Percentiles rank a stretch among this genome's conserved stretches.
phyloP scores from a whole-genome alignment of 2,329 filamentous ascomycete genomes.

The Coniochaeta sp. region DNA sequence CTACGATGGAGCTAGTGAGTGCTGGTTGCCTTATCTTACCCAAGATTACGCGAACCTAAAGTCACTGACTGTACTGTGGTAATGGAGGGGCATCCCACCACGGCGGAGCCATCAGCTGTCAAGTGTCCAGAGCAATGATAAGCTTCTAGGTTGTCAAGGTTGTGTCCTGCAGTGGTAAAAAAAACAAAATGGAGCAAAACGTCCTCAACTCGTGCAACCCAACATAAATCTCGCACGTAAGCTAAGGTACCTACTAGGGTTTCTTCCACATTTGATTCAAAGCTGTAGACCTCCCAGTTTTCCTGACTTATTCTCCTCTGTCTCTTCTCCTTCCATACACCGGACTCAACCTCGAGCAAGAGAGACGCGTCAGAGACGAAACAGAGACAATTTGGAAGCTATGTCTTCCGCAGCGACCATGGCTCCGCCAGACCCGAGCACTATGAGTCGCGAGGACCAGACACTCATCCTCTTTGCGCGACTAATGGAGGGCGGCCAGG shows the following conservation, averaged over 20 bases:
- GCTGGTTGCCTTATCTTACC: too few species aligned
- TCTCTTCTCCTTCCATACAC: not conserved
- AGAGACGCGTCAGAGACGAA: not conserved
- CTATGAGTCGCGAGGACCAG: constrained; percentile 46
- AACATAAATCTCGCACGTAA: not conserved
- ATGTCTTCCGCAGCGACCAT: not conserved
- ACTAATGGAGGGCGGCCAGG: constrained; percentile 83
- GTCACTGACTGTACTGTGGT: not conserved
- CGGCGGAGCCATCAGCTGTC: not conserved
- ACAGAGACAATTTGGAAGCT: not conserved
- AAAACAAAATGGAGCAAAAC: not conserved
- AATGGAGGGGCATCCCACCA: not conserved
- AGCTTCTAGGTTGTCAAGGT: not conserved
- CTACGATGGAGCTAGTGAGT: not conserved
- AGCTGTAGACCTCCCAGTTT: not conserved
- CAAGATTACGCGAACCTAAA: too few species aligned
- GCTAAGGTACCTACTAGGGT: too few species aligned
- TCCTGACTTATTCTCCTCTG: not conserved
- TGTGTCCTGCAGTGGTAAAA: not conserved
- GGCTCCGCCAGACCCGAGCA: constrained; percentile 1
- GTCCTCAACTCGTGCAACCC: not conserved
- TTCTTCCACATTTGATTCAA: not conserved
- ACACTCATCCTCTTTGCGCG: constrained; percentile 76
- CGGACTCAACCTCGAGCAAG: not conserved
- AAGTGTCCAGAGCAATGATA: not conserved